Conservation (phyloP, 2,329 filamentous ascomycete species). For the Biscogniauxia marginata region DNA sequence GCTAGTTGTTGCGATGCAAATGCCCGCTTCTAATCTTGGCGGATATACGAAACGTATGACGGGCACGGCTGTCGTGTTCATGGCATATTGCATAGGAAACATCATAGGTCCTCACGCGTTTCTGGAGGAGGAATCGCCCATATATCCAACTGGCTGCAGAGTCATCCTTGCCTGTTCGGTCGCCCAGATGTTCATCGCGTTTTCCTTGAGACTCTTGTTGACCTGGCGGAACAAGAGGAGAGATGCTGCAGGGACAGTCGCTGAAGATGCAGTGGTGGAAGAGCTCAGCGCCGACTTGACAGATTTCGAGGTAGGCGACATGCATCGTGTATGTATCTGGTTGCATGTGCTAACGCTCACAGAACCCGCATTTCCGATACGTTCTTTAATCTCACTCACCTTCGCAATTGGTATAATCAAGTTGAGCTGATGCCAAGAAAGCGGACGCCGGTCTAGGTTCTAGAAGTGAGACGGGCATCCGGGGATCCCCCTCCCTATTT, state of each 20-base stretch:
- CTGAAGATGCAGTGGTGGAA: constrained; percentile 16
- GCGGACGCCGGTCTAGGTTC: not conserved
- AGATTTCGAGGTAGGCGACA: constrained; percentile 36
- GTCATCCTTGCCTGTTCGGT: constrained; percentile 47
- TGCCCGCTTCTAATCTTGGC: constrained; percentile 48
- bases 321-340: not conserved
- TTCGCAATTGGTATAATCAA: not conserved
- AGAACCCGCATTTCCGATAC: constrained; percentile 32
- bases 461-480: not conserved
- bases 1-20: constrained; percentile 52
- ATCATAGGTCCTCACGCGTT: constrained; percentile 48
- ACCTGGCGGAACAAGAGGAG: constrained; percentile 38
- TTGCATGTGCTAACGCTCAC: not conserved
- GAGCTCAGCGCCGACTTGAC: constrained; percentile 36
- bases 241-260: constrained; percentile 27
- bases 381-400: constrained; percentile 9
- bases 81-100: constrained; percentile 46
- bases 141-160: constrained; percentile 52
- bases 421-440: not conserved
- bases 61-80: constrained; percentile 44
- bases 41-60: constrained; percentile 49
- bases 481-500: not conserved
- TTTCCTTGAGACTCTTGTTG: constrained; percentile 35
- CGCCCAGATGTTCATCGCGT: constrained; percentile 39
- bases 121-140: constrained; percentile 42